Evolutionary conservation across 331 rosid species (phyloP).

Genomic region (Quercus tomentella): DNA sequence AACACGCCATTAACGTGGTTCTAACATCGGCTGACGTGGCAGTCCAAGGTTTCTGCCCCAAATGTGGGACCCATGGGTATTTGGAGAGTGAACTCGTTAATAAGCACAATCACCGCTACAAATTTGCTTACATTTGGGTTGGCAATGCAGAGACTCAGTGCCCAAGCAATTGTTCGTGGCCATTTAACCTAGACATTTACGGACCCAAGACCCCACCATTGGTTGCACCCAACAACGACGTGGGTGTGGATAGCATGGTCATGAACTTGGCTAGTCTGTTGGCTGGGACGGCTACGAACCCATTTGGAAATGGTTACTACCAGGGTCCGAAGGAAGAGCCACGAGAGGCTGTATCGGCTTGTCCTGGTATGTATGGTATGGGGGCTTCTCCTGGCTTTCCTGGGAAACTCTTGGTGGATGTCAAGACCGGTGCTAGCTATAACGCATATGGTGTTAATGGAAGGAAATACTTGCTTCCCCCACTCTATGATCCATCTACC

Average conservation of each 20-base stretch:
- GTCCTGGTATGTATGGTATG: conserved; percentile 59
- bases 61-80: conserved; percentile 32
- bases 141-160: conserved; percentile 44
- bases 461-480: conserved; percentile 64
- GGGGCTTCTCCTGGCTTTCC: conserved; percentile 78
- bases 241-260: conserved; percentile 70
- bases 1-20: conserved; percentile 21
- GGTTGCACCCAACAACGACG: conserved; percentile 65
- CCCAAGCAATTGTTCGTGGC: conserved; percentile 74
- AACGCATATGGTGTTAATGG: conserved; percentile 56
- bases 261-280: conserved; percentile 61
- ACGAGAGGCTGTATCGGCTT: conserved; percentile 60
- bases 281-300: conserved; percentile 75
- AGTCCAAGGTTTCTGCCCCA: conserved; percentile 29
- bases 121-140: conserved; percentile 40
- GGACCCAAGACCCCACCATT: conserved; percentile 57
- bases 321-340: conserved; percentile 67
- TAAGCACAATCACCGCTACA: neutral
- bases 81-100: too few species aligned
- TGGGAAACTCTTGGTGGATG: conserved; percentile 47
- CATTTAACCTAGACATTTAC: conserved; percentile 71
- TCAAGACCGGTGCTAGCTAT: conserved; percentile 59
- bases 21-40: conserved; percentile 27
- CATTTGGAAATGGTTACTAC: conserved; percentile 61
- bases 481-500: conserved; percentile 58